Base-by-base conservation (phyloP, 371 early-diverging fungal species). In the Mortierella sp. region DNA sequence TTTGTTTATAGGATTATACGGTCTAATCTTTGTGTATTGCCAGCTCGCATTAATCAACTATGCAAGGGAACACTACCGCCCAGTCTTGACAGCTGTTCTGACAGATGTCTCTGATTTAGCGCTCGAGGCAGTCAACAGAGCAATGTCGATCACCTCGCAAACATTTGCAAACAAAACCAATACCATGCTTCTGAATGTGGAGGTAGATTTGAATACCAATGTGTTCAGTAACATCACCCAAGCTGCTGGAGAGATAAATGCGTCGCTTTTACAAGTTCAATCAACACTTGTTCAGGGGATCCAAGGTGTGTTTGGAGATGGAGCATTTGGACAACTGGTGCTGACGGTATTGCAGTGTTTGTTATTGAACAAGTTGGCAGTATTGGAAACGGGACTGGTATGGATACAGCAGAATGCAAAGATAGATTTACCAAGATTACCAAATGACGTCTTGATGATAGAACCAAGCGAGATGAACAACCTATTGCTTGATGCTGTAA, bases 311-410 rank as follows among this genome's bases (percentile, higher is more conserved):
- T 81, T 81, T 69, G 82, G 82, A 10, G 33, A 64, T 0, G 47
- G 45, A 9, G 38, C 63, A 0, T 69, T 81, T 19, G 69, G 64
- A 10, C 66, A 57, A 13, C 28, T 76, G 36, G 63, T 70, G 2
- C 22, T 67, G 21, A 63, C 70, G 7, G 70, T 76, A 21, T 43
- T 81, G 24, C 59, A 63, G n/a, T 81, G 82, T 22, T 62, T 72
- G 10, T 43, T 75, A 22, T 55, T 81, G 9, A 76, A 69, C 48
- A 81, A 70, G 50, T 10, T 81, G 48, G 50, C 41, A 16, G 28
- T 19, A 0, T 43, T 76, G 0, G 69, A 63, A 28, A 21, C 36
- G 3, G 82, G 82, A 1, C n/a, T 81, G 36, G 4, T 10, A 4
- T 72, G 73, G 76, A 22, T 81, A 6, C 66, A 70, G 52, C n/a